phyloP scores from a whole-genome alignment of 208 protist genomes.

The Crithidia expoeki region DNA sequence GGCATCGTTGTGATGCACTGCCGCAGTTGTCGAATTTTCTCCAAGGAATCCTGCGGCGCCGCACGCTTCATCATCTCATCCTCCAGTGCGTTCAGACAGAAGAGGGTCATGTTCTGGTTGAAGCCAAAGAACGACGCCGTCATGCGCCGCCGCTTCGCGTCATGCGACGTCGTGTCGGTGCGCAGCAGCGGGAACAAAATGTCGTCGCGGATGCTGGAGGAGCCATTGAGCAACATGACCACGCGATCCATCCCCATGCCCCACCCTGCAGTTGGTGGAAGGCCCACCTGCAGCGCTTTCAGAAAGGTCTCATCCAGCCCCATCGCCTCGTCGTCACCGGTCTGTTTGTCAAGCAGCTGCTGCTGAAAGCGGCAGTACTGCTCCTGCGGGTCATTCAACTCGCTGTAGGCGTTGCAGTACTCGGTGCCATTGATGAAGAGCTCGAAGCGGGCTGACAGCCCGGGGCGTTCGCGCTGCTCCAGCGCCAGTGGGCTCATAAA shows the following conservation, averaged over 20 bases:
- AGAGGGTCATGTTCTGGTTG: slow-evolving; percentile 83
- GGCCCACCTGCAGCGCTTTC: slow-evolving; percentile 93
- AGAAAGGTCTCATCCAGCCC: slow-evolving; percentile 93
- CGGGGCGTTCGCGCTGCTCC: slow-evolving; percentile 70
- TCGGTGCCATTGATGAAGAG: slow-evolving; percentile 95
- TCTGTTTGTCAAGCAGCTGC: slow-evolving; percentile 85
- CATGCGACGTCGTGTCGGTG: slow-evolving; percentile 71
- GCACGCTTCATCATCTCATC: slow-evolving; percentile 71
- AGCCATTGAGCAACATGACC: slow-evolving; percentile 93
- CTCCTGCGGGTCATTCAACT: slow-evolving; percentile 96
- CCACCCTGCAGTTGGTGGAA: slow-evolving; percentile 96
- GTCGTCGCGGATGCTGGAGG: slow-evolving; percentile 81
- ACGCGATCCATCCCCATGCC: slow-evolving; percentile 97
- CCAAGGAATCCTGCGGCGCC: slow-evolving; percentile 48
- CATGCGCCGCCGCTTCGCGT: slow-evolving; percentile 70
- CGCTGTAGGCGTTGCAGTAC: slow-evolving; percentile 97
- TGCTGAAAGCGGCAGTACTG: slow-evolving; percentile 95
- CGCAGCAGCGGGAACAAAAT: slow-evolving; percentile 91
- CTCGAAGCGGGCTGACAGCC: slow-evolving; percentile 96
- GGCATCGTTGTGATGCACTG: slow-evolving; percentile 52
- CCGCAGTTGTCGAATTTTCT: slow-evolving; percentile 69
- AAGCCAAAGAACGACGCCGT: slow-evolving; percentile 86
- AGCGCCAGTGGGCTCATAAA: slow-evolving; percentile 94
- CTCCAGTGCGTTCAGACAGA: slow-evolving; percentile 80
- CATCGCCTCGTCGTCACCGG: slow-evolving; percentile 94